A percentile compares a stretch with the other conserved stretches of the same genome.
Evolutionary conservation across 352 stramenopile genomes (phyloP).

Genomic region (Pythium scleroteichum): DNA sequence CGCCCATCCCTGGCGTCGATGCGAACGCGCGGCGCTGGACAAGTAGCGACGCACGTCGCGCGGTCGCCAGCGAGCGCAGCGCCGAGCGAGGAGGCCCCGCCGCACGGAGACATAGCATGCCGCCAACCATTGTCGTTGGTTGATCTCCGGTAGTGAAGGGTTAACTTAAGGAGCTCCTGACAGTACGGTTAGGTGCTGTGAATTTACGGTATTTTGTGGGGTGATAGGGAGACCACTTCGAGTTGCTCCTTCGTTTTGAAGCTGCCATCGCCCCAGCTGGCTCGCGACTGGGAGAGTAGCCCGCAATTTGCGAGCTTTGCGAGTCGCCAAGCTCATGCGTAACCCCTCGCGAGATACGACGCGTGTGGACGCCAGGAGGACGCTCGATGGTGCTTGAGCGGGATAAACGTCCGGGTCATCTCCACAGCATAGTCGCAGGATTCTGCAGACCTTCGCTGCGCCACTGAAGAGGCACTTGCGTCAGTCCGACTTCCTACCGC

Average conservation of each 20-base stretch:
- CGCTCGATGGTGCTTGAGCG: no score
- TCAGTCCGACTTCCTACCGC: not conserved
- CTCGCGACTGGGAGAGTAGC: no score
- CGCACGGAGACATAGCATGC: not conserved
- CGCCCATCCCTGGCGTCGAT: conserved; percentile 1
- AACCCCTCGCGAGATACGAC: not conserved
- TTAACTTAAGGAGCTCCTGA: conserved; percentile 19
- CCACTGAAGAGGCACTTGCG: conserved; percentile 11
- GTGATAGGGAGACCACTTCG: no score
- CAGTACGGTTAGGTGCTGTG: no score
- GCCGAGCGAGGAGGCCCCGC: no score
- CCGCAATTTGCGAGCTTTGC: no score
- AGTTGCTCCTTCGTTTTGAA: no score
- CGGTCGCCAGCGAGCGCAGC: conserved; percentile 2
- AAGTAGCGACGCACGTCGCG: not conserved
- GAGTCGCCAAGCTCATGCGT: no score
- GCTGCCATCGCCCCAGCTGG: no score
- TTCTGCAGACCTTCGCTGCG: not conserved
- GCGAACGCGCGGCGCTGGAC: conserved; percentile 19
- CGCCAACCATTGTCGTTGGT: conserved; percentile 2
- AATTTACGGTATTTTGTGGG: no score
- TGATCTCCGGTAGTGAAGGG: not conserved
- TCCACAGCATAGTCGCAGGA: not conserved
- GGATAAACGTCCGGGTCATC: not conserved
- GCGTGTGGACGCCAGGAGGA: no score